phyloP scores from a whole-genome alignment of 768 basidiomycete species.

The Termitomyces sp. region DNA sequence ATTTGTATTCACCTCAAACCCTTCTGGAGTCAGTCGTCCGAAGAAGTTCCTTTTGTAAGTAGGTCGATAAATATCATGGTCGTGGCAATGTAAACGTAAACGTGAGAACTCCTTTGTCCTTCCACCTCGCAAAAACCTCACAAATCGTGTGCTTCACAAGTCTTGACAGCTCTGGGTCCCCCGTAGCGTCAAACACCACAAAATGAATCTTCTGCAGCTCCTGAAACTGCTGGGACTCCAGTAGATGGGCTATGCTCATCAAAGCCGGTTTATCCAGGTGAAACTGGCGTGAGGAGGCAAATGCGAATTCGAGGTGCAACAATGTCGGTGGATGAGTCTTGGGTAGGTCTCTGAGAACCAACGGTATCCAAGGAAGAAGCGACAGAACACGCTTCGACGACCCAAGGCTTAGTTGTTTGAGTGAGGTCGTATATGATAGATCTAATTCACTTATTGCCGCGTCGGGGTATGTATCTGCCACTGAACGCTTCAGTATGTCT shows the following conservation, averaged over 20 bases:
- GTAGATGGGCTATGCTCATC: constrained; percentile 14
- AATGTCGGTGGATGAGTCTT: constrained; percentile 10
- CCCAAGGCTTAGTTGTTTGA: constrained; percentile 20
- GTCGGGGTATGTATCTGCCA: constrained; percentile 12
- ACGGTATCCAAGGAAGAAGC: constrained; percentile 23
- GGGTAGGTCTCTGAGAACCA: constrained; percentile 15
- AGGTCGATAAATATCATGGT: background rate
- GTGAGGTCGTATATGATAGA: constrained; percentile 14
- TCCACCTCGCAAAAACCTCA: constrained; percentile 7
- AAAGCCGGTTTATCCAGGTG: constrained; percentile 23
- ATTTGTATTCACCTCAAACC: background rate
- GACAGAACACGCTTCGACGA: constrained; percentile 22
- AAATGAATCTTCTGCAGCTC: constrained; percentile 20
- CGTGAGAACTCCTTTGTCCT: background rate
- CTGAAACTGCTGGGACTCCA: constrained; percentile 17
- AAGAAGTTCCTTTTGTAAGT: background rate
- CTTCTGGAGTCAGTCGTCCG: background rate
- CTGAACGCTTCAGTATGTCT: background rate
- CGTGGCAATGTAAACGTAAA: constrained; percentile 8
- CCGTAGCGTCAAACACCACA: constrained; percentile 16
- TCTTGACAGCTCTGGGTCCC: constrained; percentile 12
- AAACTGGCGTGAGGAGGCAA: constrained; percentile 24
- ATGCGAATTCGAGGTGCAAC: constrained; percentile 18
- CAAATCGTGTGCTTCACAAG: constrained; percentile 10
- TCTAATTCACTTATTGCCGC: constrained; percentile 13